Evolutionary conservation across 108 stramenopile genomes (phyloP), one percentile per base, ranked within the genome.

Genomic region (Nitzschia putrida): DNA sequence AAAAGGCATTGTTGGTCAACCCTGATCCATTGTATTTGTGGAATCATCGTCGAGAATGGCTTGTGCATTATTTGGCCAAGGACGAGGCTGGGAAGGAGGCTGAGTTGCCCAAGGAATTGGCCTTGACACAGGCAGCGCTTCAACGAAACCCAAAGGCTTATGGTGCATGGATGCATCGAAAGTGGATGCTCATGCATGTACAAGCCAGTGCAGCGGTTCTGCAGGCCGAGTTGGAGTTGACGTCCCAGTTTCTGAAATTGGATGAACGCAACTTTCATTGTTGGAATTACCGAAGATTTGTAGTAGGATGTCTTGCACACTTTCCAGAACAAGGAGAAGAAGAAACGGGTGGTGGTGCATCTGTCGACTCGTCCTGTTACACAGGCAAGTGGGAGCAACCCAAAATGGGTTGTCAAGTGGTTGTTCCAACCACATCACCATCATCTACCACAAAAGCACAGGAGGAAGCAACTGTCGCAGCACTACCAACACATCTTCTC

Each of bases 261-360:
- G 99, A 99, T 73, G 95, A 97, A 69, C 82, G 99, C 20, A 99
- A 99, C 64, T 99, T 99, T 73, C 99, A 99, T 72, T 97, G 97
- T 70, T 98, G 96, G 95, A 97, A 97, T 66, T 97, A 97, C 77
- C 95, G 99, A 21, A 80, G 96, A 43, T 95, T 88, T 69, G 72
- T 94, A 5, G 90, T 95, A 8, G 74, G 50, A 18, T 66, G 65
- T 38, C 0, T 75, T 16, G 37, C 59, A 57, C 16, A 54, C 60
- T n/a, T n/a, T n/a, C n/a, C n/a, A n/a, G n/a, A n/a, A n/a, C n/a
- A n/a, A n/a, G n/a, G n/a, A n/a, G 22, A 22, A 12, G 25, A 25
- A 10, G 42, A 51, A 8, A 29, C 14, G 24, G 10, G 12, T 34
- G 42, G 41, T 14, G 20, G 21, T 43, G 42, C 12, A 20, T 6